Percentiles rank a stretch among this genome's conserved stretches.
These are phyloP conservation scores for Circinella umbellata DNA, from an alignment of 371 early-diverging fungal species.

Conservation along the genomic window DNA sequence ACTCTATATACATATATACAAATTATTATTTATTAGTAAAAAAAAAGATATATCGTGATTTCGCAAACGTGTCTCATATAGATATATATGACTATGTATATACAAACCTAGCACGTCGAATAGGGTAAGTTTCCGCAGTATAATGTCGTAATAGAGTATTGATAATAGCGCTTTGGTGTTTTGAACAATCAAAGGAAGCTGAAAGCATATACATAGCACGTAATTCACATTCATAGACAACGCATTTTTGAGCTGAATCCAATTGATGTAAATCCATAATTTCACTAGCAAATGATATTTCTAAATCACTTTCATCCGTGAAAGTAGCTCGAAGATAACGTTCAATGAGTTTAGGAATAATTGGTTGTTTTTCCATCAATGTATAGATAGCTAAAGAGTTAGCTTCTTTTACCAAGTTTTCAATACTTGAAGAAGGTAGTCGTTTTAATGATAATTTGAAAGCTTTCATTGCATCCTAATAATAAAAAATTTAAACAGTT, in stretches of 20 bases:
- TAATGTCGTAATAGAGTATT: slow-evolving; percentile 35
- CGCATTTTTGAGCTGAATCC: slow-evolving; percentile 20
- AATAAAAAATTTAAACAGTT: neutral
- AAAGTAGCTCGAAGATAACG: slow-evolving; percentile 41
- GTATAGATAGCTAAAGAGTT: slow-evolving; percentile 25
- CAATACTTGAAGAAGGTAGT: slow-evolving; percentile 30
- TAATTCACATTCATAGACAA: slow-evolving; percentile 48
- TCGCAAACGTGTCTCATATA: slow-evolving; percentile 9
- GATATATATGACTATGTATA: neutral
- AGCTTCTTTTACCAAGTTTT: slow-evolving; percentile 31
- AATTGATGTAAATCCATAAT: slow-evolving; percentile 24
- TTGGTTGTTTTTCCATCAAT: slow-evolving; percentile 28
- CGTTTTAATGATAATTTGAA: slow-evolving; percentile 37
- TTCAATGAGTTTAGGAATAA: slow-evolving; percentile 47
- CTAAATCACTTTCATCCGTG: slow-evolving; percentile 25
- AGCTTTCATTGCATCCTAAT: slow-evolving; percentile 29
- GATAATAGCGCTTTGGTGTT: slow-evolving; percentile 29
- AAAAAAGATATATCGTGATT: neutral
- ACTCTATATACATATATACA: neutral
- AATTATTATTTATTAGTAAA: neutral
- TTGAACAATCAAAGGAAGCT: slow-evolving; percentile 26
- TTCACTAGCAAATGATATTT: slow-evolving; percentile 31
- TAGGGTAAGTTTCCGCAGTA: slow-evolving; percentile 24
- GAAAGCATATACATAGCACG: slow-evolving; percentile 32
- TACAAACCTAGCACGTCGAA: slow-evolving; percentile 43